Conservation (phyloP, 768 basidiomycete species). For the Pleurotus djamor region DNA sequence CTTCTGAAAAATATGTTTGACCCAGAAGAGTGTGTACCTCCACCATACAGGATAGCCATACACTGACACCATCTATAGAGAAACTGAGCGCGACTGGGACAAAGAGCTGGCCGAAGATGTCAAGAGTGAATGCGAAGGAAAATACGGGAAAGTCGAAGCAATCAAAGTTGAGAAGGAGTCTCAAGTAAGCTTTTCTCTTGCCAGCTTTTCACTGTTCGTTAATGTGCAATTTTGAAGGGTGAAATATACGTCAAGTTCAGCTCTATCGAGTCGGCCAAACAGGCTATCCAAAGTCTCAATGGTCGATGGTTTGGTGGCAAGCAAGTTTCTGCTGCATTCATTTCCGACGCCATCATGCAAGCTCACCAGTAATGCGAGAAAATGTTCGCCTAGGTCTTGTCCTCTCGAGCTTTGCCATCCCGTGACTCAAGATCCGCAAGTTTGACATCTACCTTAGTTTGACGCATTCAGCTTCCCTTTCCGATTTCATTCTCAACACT, state of each 20-base stretch:
- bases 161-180: slow-evolving; percentile 96
- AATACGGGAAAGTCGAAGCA: slow-evolving; percentile 83
- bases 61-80: slow-evolving; percentile 43
- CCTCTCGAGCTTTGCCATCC: slow-evolving; percentile 6
- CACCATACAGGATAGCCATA: not conserved
- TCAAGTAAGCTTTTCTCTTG: slow-evolving; percentile 48
- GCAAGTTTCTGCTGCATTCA: slow-evolving; percentile 83
- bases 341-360: slow-evolving; percentile 93
- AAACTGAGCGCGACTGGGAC: slow-evolving; percentile 97
- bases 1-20: slow-evolving; percentile 95
- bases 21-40: slow-evolving; percentile 83
- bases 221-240: slow-evolving; percentile 52
- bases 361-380: slow-evolving; percentile 66
- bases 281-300: slow-evolving; percentile 87
- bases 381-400: slow-evolving; percentile 26
- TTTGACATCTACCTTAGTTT: slow-evolving; percentile 5
- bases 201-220: slow-evolving; percentile 2
- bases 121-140: slow-evolving; percentile 87
- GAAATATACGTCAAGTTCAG: slow-evolving; percentile 97
- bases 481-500: not conserved
- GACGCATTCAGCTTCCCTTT: not conserved
- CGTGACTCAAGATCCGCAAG: not conserved
- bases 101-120: slow-evolving; percentile 95
- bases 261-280: slow-evolving; percentile 72
- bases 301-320: slow-evolving; percentile 97